phyloP scores from a whole-genome alignment of 192 early-diverging fungal genomes.

The Phycomyces blakesleeanus region DNA sequence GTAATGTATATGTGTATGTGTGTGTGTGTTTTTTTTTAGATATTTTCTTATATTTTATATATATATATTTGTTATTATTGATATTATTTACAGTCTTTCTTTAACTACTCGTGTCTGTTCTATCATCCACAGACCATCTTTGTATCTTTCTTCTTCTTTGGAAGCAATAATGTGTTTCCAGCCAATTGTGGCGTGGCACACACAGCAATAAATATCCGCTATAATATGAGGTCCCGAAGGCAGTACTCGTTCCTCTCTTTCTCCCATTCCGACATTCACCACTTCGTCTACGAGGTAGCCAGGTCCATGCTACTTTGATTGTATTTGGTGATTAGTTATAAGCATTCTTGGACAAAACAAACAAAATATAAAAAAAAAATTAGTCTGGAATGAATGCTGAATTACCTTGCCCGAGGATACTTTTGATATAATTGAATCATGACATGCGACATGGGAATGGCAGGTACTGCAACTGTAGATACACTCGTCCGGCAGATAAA shows the following conservation, averaged over 20 bases:
- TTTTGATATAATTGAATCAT: constrained; percentile 58
- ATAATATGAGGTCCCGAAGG: constrained; percentile 59
- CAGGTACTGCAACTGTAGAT: constrained; percentile 53
- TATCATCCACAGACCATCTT: constrained; percentile 55
- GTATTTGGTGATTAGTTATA: no score
- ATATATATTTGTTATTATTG: neutral
- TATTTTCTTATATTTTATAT: neutral
- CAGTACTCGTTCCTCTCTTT: constrained; percentile 51
- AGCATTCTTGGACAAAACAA: no score
- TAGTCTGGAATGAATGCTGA: neutral
- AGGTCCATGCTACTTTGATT: constrained; percentile 37
- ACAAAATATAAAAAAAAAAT: no score
- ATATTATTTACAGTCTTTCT: neutral
- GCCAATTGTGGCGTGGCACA: constrained; percentile 48
- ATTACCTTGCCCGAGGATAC: constrained; percentile 34
- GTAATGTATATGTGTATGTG: no score
- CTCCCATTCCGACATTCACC: constrained; percentile 46
- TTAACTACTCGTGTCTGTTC: constrained; percentile 52
- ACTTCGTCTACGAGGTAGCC: constrained; percentile 54
- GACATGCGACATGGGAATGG: constrained; percentile 49
- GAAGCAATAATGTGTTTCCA: constrained; percentile 61
- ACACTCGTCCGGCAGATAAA: constrained; percentile 38
- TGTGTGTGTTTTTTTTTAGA: neutral
- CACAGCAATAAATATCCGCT: constrained; percentile 49
- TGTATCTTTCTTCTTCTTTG: constrained; percentile 54